phyloP scores from a whole-genome alignment of 192 early-diverging fungal genomes.

The Spizellomyces punctatus region DNA sequence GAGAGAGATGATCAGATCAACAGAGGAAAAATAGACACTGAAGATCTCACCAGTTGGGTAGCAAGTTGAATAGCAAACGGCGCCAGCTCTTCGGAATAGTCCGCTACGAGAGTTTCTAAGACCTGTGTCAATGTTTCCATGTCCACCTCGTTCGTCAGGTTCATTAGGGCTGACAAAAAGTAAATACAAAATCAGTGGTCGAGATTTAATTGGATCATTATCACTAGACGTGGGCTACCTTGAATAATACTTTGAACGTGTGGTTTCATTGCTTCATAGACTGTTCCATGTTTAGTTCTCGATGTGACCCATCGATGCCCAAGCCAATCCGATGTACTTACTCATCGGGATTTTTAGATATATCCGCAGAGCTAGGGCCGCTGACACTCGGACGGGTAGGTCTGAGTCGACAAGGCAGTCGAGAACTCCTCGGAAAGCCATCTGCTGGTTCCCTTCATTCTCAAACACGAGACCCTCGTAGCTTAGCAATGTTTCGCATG shows the following conservation, averaged over 20 bases:
- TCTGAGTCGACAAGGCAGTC: conserved; percentile 71
- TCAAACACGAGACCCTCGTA: conserved; percentile 41
- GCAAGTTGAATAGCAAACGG: conserved; percentile 93
- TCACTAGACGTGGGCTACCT: conserved; percentile 20
- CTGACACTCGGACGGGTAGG: conserved; percentile 86
- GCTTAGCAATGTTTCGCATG: conserved; percentile 44
- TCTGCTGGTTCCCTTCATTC: conserved; percentile 33
- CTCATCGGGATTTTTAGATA: conserved; percentile 74
- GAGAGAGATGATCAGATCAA: conserved; percentile 12
- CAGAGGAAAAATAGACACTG: neutral
- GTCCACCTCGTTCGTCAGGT: conserved; percentile 91
- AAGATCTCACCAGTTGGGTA: conserved; percentile 66
- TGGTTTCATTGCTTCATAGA: conserved; percentile 74
- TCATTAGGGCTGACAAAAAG: conserved; percentile 62
- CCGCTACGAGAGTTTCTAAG: conserved; percentile 90
- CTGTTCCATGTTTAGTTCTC: conserved; percentile 14
- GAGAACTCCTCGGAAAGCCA: conserved; percentile 43
- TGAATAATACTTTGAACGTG: conserved; percentile 88
- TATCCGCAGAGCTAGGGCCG: conserved; percentile 77
- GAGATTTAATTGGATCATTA: conserved; percentile 11
- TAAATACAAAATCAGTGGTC: no score
- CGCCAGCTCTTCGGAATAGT: conserved; percentile 85
- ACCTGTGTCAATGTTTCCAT: conserved; percentile 84
- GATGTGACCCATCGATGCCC: no score
- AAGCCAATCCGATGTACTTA: conserved; percentile 16